These are phyloP conservation scores for Aspergillus sp. DNA, from an alignment of 2,329 filamentous ascomycete genomes.

Conservation along the genomic window DNA sequence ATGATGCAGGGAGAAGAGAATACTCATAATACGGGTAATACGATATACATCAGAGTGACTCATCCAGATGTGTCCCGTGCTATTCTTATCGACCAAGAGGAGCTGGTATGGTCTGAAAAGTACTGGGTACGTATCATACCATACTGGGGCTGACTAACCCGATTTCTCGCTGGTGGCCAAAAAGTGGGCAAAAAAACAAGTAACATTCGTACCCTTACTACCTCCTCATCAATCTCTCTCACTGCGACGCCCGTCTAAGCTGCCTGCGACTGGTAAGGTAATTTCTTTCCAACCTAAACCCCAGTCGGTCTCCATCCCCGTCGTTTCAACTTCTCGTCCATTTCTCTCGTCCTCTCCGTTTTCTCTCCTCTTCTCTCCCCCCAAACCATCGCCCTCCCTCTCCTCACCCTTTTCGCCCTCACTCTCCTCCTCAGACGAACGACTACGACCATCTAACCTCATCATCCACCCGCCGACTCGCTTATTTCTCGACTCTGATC, in stretches of 20 bases:
- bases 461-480: neutral
- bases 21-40: too few species aligned
- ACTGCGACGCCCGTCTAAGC: neutral
- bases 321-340: conserved; percentile 18
- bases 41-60: too few species aligned
- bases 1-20: too few species aligned
- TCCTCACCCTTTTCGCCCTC: conserved; percentile 6
- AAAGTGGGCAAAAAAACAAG: conserved; percentile 2
- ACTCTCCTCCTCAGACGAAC: neutral
- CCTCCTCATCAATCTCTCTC: neutral
- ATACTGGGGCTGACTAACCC: neutral
- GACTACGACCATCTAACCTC: neutral
- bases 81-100: too few species aligned
- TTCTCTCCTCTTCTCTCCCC: conserved; percentile 11
- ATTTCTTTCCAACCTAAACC: conserved; percentile 11
- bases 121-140: conserved; percentile 7
- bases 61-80: too few species aligned
- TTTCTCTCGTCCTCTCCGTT: conserved; percentile 8
- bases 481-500: conserved; percentile 1
- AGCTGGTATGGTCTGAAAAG: neutral
- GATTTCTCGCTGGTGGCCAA: conserved; percentile 12
- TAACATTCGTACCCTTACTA: neutral
- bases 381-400: conserved; percentile 15
- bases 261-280: conserved; percentile 2
- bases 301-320: conserved; percentile 14